phyloP scores from a whole-genome alignment of 108 stramenopile species.

The Nitzschia sp. region DNA sequence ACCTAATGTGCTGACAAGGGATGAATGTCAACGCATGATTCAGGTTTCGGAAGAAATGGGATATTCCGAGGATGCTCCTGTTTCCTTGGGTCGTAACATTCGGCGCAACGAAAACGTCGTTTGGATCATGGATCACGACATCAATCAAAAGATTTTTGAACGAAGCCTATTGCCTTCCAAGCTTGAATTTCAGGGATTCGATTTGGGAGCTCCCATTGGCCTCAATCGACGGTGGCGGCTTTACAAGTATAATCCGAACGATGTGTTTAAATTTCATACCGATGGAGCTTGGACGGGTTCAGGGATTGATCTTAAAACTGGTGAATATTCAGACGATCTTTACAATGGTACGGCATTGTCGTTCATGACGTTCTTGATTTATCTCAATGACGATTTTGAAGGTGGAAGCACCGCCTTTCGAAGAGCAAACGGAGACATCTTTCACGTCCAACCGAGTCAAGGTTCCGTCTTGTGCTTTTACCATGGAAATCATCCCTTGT shows the following conservation, averaged over 20 bases:
- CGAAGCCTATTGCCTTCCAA: background rate
- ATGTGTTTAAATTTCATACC: slow-evolving; percentile 47
- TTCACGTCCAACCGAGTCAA: slow-evolving; percentile 1
- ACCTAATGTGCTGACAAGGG: too few relatives aligned
- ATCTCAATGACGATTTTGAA: slow-evolving; percentile 64
- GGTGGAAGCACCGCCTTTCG: slow-evolving; percentile 62
- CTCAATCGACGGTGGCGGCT: slow-evolving; percentile 45
- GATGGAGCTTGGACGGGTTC: slow-evolving; percentile 66
- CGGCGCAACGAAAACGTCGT: slow-evolving; percentile 14
- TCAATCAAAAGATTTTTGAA: background rate
- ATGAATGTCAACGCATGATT: too few relatives aligned
- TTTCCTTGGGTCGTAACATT: slow-evolving; percentile 1
- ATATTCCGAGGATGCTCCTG: slow-evolving; percentile 17
- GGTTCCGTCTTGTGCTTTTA: slow-evolving; percentile 59
- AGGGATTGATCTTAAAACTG: slow-evolving; percentile 12
- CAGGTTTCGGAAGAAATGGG: slow-evolving; percentile 12
- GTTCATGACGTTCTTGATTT: slow-evolving; percentile 52
- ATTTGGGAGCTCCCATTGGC: slow-evolving; percentile 13
- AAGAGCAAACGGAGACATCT: slow-evolving; percentile 25
- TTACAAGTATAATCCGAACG: slow-evolving; percentile 39
- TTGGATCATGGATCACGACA: slow-evolving; percentile 15
- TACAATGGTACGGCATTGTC: slow-evolving; percentile 29
- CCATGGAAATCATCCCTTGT: slow-evolving; percentile 51
- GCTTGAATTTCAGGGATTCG: background rate
- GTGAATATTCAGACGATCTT: background rate